These are phyloP conservation scores for Auricularia cornea DNA, from an alignment of 768 basidiomycete genomes.

Conservation along the genomic window DNA sequence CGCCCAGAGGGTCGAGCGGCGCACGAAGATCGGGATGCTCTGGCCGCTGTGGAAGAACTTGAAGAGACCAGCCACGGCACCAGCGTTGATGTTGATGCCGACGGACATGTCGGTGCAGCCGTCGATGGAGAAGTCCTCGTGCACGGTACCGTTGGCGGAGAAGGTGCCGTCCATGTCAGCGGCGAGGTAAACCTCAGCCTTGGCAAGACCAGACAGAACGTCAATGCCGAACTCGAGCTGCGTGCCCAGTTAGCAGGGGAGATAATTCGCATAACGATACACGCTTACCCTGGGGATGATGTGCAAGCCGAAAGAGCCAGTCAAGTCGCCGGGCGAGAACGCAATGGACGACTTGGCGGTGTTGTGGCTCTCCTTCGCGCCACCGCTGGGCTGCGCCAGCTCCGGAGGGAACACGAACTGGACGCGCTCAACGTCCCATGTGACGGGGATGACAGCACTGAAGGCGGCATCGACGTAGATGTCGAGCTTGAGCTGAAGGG, in stretches of 20 bases:
- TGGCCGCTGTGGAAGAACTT: background rate
- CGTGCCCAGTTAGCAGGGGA: background rate
- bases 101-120: background rate
- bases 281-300: background rate
- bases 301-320: background rate
- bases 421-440: background rate
- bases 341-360: background rate
- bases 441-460: background rate
- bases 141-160: background rate
- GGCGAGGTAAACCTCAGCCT: background rate
- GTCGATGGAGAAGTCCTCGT: background rate
- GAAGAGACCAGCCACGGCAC: background rate
- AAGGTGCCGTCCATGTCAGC: background rate
- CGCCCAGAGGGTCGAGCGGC: background rate
- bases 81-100: background rate
- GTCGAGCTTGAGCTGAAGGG: background rate
- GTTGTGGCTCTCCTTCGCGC: background rate
- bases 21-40: background rate
- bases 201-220: background rate
- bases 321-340: background rate
- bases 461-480: background rate
- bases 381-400: background rate
- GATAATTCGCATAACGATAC: background rate
- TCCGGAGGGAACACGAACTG: background rate
- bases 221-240: background rate